phyloP scores from a whole-genome alignment of 371 early-diverging fungal species.

The Catenaria anguillulae region DNA sequence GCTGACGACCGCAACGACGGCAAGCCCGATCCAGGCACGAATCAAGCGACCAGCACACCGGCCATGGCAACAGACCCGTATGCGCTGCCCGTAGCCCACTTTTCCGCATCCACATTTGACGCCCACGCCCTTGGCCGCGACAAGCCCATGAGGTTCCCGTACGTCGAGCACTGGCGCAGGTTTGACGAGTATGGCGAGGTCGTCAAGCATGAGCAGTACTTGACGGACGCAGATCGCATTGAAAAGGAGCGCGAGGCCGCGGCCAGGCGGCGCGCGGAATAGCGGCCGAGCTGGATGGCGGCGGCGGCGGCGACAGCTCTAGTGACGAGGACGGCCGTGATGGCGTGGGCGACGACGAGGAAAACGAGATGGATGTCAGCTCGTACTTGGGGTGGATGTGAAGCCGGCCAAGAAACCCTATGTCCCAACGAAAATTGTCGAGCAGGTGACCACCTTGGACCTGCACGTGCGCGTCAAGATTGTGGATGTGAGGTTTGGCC shows the following conservation, averaged over 20 bases:
- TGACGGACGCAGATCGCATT: constrained; percentile 29
- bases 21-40: too few relatives aligned
- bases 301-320: background rate
- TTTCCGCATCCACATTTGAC: background rate
- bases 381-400: too few relatives aligned
- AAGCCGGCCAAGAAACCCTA: too few relatives aligned
- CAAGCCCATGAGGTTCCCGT: constrained; percentile 79
- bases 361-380: constrained; percentile 10
- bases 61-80: constrained; percentile 35
- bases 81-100: background rate
- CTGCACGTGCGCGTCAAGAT: constrained; percentile 57
- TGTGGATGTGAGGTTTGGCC: constrained; percentile 73
- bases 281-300: constrained; percentile 10
- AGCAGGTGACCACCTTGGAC: constrained; percentile 32
- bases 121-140: too few relatives aligned
- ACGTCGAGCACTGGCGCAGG: constrained; percentile 53
- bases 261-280: constrained; percentile 17
- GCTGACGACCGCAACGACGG: too few relatives aligned
- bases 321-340: constrained; percentile 20
- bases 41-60: too few relatives aligned
- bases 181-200: constrained; percentile 93
- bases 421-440: constrained; percentile 72
- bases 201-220: constrained; percentile 56
- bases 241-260: constrained; percentile 20
- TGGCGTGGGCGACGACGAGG: constrained; percentile 6